Conservation (phyloP, 2,329 filamentous ascomycete species). For the Penicillium hordei region DNA sequence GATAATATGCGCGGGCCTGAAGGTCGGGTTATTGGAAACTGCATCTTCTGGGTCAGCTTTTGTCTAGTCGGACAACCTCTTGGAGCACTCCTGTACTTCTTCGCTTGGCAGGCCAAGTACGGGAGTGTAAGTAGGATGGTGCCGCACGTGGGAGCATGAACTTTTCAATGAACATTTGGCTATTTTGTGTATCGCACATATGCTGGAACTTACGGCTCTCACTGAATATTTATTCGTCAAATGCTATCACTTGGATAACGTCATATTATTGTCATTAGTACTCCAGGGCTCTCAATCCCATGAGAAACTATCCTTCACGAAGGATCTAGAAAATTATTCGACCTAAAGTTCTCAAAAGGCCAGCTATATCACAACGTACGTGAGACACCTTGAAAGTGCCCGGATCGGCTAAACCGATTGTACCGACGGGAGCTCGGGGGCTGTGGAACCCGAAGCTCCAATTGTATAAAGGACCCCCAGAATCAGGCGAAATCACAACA, state of each 20-base stretch:
- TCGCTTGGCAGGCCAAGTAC: slow-evolving; percentile 98
- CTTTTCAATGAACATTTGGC: background rate
- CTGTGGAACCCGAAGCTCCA: background rate
- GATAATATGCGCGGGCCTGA: slow-evolving; percentile 74
- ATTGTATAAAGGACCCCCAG: slow-evolving; percentile 10
- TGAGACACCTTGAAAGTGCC: background rate
- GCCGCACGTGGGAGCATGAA: background rate
- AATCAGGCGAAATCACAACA: background rate
- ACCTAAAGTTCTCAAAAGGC: background rate
- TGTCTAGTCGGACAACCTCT: slow-evolving; percentile 93
- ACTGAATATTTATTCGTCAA: background rate
- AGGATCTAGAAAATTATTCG: background rate
- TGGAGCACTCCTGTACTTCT: slow-evolving; percentile 90
- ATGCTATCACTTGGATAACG: background rate
- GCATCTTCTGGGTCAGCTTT: slow-evolving; percentile 95
- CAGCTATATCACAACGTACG: background rate
- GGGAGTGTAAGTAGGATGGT: slow-evolving; percentile 65
- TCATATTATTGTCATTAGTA: background rate
- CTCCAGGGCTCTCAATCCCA: background rate
- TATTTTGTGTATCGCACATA: background rate
- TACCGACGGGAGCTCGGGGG: slow-evolving; percentile 7
- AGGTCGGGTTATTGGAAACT: slow-evolving; percentile 81
- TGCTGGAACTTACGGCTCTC: background rate
- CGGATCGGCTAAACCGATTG: slow-evolving; percentile 15
- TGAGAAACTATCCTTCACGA: background rate